A percentile compares a stretch with the other conserved stretches of the same genome.
Conservation (phyloP, 2,329 filamentous ascomycete species). For the Metarhizium album region DNA sequence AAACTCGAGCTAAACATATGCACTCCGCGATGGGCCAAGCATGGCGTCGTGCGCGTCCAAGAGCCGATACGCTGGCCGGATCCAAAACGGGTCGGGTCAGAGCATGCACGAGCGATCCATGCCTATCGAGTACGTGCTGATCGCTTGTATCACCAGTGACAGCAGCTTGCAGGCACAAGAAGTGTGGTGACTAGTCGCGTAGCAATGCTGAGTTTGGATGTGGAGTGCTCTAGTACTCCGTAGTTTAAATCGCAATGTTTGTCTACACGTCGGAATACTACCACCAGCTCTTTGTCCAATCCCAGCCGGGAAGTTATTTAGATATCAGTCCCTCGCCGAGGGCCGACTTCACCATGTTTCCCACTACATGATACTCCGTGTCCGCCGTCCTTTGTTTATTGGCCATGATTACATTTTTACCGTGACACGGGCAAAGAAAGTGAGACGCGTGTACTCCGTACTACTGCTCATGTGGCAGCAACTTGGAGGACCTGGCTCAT, state of each 20-base stretch:
- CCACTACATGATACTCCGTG: neutral
- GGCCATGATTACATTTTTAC: neutral
- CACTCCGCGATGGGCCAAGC: neutral
- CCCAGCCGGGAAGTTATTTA: neutral
- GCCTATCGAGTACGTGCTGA: neutral
- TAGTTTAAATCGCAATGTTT: neutral
- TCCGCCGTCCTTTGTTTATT: neutral
- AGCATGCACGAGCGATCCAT: neutral
- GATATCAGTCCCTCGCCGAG: neutral
- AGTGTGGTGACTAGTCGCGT: too few relatives aligned
- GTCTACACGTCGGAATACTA: neutral
- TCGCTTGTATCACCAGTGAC: neutral
- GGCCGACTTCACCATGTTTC: neutral
- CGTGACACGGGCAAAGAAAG: neutral
- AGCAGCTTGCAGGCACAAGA: neutral
- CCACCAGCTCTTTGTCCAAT: neutral
- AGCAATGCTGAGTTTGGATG: too few relatives aligned
- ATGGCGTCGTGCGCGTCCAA: neutral
- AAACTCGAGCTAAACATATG: neutral
- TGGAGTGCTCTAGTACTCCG: neutral
- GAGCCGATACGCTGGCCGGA: neutral
- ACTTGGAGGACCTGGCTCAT: too few relatives aligned
- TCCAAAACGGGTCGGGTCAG: neutral
- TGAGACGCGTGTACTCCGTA: too few relatives aligned
- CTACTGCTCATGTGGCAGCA: too few relatives aligned